phyloP scores from a whole-genome alignment of 495 filamentous ascomycete species.

The Lophiostoma macrostomum region DNA sequence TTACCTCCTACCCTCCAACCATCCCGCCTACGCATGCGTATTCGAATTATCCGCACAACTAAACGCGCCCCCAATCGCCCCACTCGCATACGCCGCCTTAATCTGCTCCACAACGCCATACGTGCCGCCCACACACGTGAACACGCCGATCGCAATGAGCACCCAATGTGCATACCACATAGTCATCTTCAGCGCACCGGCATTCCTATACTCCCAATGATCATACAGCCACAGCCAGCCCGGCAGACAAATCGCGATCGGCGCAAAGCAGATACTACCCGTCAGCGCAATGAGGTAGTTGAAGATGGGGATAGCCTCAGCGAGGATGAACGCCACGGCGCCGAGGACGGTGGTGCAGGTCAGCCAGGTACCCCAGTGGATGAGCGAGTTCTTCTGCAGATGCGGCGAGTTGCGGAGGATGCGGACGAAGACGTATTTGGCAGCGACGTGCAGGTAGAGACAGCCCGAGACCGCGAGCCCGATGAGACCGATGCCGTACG shows the following conservation, averaged over 20 bases:
- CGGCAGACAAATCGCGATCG: slow-evolving; percentile 14
- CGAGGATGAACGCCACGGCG: slow-evolving; percentile 36
- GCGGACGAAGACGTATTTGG: slow-evolving; percentile 37
- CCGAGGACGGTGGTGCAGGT: slow-evolving; percentile 27
- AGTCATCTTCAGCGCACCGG: slow-evolving; percentile 34
- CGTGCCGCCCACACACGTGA: slow-evolving; percentile 51
- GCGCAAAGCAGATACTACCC: slow-evolving; percentile 12
- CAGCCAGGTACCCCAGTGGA: slow-evolving; percentile 34
- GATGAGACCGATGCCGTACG: slow-evolving; percentile 66
- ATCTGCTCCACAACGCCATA: slow-evolving; percentile 42
- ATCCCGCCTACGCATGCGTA: slow-evolving; percentile 17
- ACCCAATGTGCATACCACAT: slow-evolving; percentile 35
- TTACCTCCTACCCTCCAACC: too few species aligned
- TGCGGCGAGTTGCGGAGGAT: slow-evolving; percentile 43
- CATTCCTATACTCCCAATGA: slow-evolving; percentile 29
- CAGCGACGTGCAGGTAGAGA: slow-evolving; percentile 56
- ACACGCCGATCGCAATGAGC: slow-evolving; percentile 40
- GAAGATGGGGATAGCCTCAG: slow-evolving; percentile 40
- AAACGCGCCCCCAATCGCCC: slow-evolving; percentile 18
- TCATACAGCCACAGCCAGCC: slow-evolving; percentile 30
- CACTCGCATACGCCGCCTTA: slow-evolving; percentile 20
- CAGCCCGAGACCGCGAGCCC: slow-evolving; percentile 62
- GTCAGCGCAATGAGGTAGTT: slow-evolving; percentile 34
- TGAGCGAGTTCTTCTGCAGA: slow-evolving; percentile 42
- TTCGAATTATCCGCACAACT: slow-evolving; percentile 19